These are phyloP conservation scores for Penicillium crustosum DNA, from an alignment of 2,329 filamentous ascomycete genomes.

Conservation along the genomic window DNA sequence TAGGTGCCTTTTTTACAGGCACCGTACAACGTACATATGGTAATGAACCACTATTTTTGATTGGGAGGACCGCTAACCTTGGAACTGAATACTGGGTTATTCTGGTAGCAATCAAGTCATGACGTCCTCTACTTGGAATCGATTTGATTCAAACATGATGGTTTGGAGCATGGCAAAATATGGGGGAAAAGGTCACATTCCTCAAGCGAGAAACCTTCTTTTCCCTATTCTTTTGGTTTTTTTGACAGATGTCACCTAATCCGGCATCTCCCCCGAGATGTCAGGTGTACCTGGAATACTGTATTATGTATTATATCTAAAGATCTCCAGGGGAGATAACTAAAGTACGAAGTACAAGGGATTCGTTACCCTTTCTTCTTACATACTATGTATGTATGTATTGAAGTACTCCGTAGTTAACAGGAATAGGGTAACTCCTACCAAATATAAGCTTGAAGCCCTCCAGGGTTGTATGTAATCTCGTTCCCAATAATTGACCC, in stretches of 20 bases:
- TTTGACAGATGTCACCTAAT: conserved; percentile 5
- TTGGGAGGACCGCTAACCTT: neutral
- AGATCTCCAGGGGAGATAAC: neutral
- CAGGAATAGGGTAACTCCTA: no score
- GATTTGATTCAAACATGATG: neutral
- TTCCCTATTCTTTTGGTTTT: neutral
- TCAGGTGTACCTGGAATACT: neutral
- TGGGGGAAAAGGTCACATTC: neutral
- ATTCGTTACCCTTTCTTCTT: neutral
- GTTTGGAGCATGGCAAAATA: neutral
- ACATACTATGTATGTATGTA: no score
- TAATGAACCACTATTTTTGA: neutral
- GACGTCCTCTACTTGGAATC: conserved; percentile 6
- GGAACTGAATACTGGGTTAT: neutral
- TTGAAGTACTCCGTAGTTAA: no score
- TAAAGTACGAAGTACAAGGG: neutral
- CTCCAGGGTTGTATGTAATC: neutral
- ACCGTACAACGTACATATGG: neutral
- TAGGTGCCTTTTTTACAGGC: conserved; percentile 1
- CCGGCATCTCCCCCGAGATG: conserved; percentile 1
- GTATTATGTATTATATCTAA: neutral
- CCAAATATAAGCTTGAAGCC: neutral
- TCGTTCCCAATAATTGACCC: neutral
- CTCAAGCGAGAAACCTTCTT: neutral
- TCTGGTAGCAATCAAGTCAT: conserved; percentile 25